Base-by-base conservation (phyloP, 768 basidiomycete species). In the Podaxis pistillaris region DNA sequence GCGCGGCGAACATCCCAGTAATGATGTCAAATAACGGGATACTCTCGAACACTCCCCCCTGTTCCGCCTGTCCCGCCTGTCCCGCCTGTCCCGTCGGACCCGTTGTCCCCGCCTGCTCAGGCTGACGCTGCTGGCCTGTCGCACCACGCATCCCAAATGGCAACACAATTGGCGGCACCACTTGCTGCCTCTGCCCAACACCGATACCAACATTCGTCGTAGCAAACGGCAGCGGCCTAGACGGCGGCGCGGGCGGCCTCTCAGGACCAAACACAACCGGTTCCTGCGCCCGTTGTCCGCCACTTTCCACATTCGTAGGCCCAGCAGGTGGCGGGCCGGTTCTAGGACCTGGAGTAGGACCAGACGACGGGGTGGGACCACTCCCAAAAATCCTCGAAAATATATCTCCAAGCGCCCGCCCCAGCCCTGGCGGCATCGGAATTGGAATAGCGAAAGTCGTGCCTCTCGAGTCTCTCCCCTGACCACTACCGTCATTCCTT, bases 241-340 rank as follows among this genome's bases (percentile, higher is more conserved):
- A 33, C 8, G 47, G 22, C 19, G 38, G 33, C 13, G n/a, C 33
- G 13, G 61, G 24, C 15, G 61, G 55, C 12, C 61, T 26, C 54
- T 62, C 61, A 26, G 61, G 61, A 1, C 55, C 61, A 41, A 62
- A 56, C 17, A 47, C 28, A 54, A 24, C 30, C 4, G 61, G 47
- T n/a, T 24, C 59, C 17, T 52, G 38, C 33, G 33, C 8, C 33
- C 2, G 33, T 30, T 58, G 46, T 19, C n/a, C n/a, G 9, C 19
- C 49, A 50, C 15, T 50, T 5, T 26, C 22, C 24, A 24, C 49
- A 9, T 15, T 22, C 49, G 9, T 11, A 50, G 22, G 22, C 19
- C 26, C 49, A 3, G 49, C 8, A 1, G 33, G 33, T 33, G 33
- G 33, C 8, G 33, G 9, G 9, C 33, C 8, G 8, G 49, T 12